These are phyloP conservation scores for Tulasnella calospora DNA, from an alignment of 768 basidiomycete genomes.

Conservation along the genomic window DNA sequence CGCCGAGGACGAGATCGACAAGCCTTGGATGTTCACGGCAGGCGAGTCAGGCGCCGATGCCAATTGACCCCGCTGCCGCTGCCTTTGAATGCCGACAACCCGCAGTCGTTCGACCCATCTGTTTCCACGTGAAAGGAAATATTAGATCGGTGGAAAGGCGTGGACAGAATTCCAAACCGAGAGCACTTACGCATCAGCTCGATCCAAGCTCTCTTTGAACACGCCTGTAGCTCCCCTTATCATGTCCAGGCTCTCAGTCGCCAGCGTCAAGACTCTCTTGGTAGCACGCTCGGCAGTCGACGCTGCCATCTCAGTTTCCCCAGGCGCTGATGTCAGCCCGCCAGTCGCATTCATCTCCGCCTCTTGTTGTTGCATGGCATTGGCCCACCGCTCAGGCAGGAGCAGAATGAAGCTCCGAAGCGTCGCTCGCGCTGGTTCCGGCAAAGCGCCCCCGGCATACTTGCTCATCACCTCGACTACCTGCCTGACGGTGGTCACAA, in stretches of 20 bases:
- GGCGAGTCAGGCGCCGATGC: conserved; percentile 21
- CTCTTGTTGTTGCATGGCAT: conserved; percentile 29
- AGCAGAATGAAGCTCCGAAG: conserved; percentile 73
- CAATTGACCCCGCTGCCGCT: conserved; percentile 27
- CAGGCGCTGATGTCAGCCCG: conserved; percentile 8
- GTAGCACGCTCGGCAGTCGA: conserved; percentile 60
- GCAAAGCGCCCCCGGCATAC: conserved; percentile 80
- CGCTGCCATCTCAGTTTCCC: conserved; percentile 2
- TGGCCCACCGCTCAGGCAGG: conserved; percentile 78
- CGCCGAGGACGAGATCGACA: conserved; percentile 12
- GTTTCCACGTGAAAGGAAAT: conserved; percentile 19
- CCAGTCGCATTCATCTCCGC: conserved; percentile 5
- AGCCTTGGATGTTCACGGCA: conserved; percentile 19
- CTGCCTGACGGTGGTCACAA: conserved; percentile 83
- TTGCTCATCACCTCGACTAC: conserved; percentile 75
- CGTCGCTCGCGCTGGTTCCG: conserved; percentile 70
- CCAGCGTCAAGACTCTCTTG: conserved; percentile 73
- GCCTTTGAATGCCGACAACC: conserved; percentile 69
- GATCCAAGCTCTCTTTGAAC: conserved; percentile 79
- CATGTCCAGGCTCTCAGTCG: conserved; percentile 91
- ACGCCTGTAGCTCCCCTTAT: conserved; percentile 82
- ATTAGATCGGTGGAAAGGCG: conserved; percentile 19
- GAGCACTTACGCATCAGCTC: conserved; percentile 69
- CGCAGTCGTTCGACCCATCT: conserved; percentile 83
- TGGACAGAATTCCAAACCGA: conserved; percentile 22